A percentile compares a stretch with the other conserved stretches of the same genome.
Evolutionary conservation across 257 asterid species (phyloP).

Genomic region (Oldenlandia corymbosa): DNA sequence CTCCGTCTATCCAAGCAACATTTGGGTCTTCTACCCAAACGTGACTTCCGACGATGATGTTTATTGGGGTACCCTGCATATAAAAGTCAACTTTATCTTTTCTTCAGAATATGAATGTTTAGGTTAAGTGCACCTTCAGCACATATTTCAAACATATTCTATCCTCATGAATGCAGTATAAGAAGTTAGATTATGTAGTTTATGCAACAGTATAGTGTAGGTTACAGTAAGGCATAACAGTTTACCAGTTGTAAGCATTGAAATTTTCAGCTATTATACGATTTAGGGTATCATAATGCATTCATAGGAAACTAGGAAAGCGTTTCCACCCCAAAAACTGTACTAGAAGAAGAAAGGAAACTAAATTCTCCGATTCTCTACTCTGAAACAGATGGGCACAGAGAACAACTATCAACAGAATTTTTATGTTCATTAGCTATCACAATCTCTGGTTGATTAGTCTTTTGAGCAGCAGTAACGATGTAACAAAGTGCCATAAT

Average conservation of each 20-base stretch:
- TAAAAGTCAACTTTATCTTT: conserved; percentile 15
- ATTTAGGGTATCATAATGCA: neutral
- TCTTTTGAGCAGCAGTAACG: neutral
- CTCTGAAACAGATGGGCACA: neutral
- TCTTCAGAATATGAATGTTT: conserved; percentile 7
- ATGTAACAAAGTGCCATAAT: neutral
- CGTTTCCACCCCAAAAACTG: neutral
- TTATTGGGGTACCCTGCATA: conserved; percentile 82
- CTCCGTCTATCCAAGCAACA: conserved; percentile 73
- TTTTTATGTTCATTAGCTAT: no score
- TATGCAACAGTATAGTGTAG: neutral
- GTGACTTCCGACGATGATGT: conserved; percentile 79
- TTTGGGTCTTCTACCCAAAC: conserved; percentile 90
- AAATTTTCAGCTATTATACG: neutral
- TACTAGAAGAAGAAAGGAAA: neutral
- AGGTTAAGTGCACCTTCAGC: neutral
- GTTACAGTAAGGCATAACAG: neutral
- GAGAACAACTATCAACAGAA: neutral
- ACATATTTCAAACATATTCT: neutral
- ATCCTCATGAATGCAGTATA: neutral
- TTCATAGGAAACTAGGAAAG: neutral
- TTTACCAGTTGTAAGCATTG: neutral
- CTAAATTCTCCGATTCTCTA: neutral
- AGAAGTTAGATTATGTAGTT: neutral
- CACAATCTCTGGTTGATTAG: neutral